Base-by-base conservation (phyloP, 2,329 filamentous ascomycete species). In the Xylaria sp. region DNA sequence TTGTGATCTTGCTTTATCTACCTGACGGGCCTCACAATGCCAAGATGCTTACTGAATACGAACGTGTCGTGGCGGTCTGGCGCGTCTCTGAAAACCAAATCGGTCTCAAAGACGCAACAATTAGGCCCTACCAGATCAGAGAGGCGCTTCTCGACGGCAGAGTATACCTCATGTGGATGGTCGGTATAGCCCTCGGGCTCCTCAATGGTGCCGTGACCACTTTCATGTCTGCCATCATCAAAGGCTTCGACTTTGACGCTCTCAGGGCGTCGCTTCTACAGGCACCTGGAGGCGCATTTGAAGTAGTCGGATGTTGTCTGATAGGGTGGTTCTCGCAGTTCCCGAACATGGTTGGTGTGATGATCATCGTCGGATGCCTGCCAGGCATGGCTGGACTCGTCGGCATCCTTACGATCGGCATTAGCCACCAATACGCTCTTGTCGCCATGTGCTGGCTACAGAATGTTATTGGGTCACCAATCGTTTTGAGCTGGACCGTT, bases 371-470 rank as follows among this genome's bases (percentile, higher is more conserved):
- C 20, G 55, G 63, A 6, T 54, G 62, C 16, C 52, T 62, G 17
- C 66, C 64, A 7, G 62, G 63, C 2, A 59, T 82, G 9, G 78
- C 69, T 1, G 79, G 78, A 0, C 71, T 82, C 0, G 68, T 81
- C 1, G 79, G 79, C 4, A 79, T 83, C 52, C 70, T 77, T 1
- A 74, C 78, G 22, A 81, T 78, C 16, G 61, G 66, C 18, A 66
- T 79, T 2, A 64, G 74, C 2, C 71, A 80, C 44, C 75, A 74
- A 48, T 72, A 78, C 68, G 75, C 74, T 1, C 71, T 82, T 1
- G 77, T 80, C 0, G 79, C 70, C n/a, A 81, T 78, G 60, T 78
- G 77, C 7, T 82, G 79, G 79, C 65, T 82, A 11, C 77, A 80
- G 54, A 77, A 77, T 39, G 68, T 80, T 2, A 54, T 81, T 38